phyloP scores from a whole-genome alignment of 1,139 yeast species.

The Saccharomycopsis crataegensis region DNA sequence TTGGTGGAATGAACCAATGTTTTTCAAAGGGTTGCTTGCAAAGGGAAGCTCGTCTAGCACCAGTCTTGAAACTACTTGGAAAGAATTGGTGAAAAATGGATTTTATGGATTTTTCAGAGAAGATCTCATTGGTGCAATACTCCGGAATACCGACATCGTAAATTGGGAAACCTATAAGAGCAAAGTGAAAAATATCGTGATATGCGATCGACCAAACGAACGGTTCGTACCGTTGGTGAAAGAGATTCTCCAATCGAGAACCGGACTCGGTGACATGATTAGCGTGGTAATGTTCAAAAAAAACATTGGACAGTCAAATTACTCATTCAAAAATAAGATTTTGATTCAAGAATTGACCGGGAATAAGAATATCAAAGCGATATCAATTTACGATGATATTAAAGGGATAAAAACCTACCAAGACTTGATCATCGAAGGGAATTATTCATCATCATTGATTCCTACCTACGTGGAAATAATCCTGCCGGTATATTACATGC shows the following conservation, averaged over 20 bases:
- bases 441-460: neutral
- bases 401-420: neutral
- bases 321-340: neutral
- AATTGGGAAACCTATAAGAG: neutral
- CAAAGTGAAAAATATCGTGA: neutral
- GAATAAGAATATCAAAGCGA: neutral
- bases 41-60: neutral
- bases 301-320: neutral
- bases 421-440: neutral
- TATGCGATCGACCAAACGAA: neutral
- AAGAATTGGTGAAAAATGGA: neutral
- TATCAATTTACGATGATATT: neutral
- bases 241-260: neutral
- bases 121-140: neutral
- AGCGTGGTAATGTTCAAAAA: neutral
- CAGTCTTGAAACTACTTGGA: neutral
- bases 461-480: neutral
- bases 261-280: neutral
- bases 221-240: neutral
- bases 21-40: neutral
- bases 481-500: neutral
- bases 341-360: neutral
- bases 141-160: neutral
- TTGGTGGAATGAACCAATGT: neutral
- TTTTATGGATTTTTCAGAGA: neutral